These are phyloP conservation scores for Trifolium fragiferum DNA, from an alignment of 306 rosid genomes.

Conservation along the genomic window DNA sequence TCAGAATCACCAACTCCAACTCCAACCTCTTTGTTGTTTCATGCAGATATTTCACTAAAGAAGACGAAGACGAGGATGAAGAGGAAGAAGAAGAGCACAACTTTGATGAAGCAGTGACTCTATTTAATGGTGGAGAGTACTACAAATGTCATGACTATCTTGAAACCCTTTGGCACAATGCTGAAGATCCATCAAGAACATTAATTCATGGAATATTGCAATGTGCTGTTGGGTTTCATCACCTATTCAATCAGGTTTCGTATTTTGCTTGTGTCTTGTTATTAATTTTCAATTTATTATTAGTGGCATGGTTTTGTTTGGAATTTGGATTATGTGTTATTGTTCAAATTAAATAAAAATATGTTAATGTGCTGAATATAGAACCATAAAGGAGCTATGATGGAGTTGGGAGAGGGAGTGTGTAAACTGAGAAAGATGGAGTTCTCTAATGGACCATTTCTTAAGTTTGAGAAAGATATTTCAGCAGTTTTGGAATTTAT, in stretches of 20 bases:
- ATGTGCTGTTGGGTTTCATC: constrained; percentile 93
- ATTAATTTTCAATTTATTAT: not conserved
- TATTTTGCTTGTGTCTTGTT: constrained; percentile 22
- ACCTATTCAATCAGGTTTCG: constrained; percentile 78
- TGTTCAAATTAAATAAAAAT: not conserved
- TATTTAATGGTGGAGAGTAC: constrained; percentile 70
- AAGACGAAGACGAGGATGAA: constrained; percentile 42
- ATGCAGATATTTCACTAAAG: constrained; percentile 44
- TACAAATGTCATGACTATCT: constrained; percentile 87
- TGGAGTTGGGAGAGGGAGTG: constrained; percentile 89
- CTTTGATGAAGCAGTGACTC: constrained; percentile 75
- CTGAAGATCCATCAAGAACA: constrained; percentile 84
- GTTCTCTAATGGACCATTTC: constrained; percentile 73
- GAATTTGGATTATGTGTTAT: constrained; percentile 23
- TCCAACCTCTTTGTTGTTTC: constrained; percentile 39
- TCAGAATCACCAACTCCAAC: constrained; percentile 19
- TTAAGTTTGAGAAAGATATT: constrained; percentile 75
- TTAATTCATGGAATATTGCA: constrained; percentile 87
- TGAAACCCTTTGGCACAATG: constrained; percentile 74
- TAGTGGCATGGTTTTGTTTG: constrained; percentile 26
- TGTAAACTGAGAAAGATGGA: constrained; percentile 87
- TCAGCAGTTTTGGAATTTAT: constrained; percentile 76
- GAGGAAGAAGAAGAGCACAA: constrained; percentile 39
- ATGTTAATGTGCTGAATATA: constrained; percentile 34
- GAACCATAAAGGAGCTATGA: constrained; percentile 97